A percentile compares a stretch with the other conserved stretches of the same genome.
These are phyloP conservation scores for Trametes maxima DNA, from an alignment of 768 basidiomycete species.

Conservation along the genomic window DNA sequence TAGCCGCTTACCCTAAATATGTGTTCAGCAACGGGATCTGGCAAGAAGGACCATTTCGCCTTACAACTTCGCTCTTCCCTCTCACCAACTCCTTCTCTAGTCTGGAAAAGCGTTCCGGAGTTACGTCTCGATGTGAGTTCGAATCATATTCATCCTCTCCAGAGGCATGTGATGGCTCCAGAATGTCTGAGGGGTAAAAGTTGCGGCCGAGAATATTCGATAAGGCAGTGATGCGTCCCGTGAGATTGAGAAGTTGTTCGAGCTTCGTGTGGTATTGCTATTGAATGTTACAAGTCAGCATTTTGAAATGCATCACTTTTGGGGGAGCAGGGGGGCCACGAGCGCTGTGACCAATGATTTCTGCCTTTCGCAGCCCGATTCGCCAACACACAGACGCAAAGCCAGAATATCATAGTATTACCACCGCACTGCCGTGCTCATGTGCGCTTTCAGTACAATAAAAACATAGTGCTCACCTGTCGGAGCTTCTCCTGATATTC, in stretches of 20 bases:
- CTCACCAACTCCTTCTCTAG: conserved; percentile 84
- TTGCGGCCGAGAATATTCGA: conserved; percentile 60
- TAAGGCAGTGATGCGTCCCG: conserved; percentile 61
- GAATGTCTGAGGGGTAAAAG: conserved; percentile 60
- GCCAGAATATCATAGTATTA: neutral
- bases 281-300: neutral
- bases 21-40: conserved; percentile 2
- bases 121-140: conserved; percentile 64
- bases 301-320: neutral
- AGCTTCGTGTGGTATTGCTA: conserved; percentile 78
- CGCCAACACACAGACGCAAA: neutral
- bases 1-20: conserved; percentile 63
- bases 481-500: conserved; percentile 78
- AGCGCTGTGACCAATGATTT: too few relatives aligned
- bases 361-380: too few relatives aligned
- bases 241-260: conserved; percentile 72
- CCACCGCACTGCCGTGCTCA: too few relatives aligned
- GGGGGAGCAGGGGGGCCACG: too few relatives aligned
- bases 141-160: conserved; percentile 46
- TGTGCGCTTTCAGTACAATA: neutral
- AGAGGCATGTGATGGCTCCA: conserved; percentile 47
- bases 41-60: conserved; percentile 30
- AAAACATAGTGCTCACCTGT: conserved; percentile 53
- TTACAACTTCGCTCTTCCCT: conserved; percentile 84
- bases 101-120: conserved; percentile 76